Evolutionary conservation across 331 rosid genomes (phyloP).

Genomic region (Dryas integrifolia): DNA sequence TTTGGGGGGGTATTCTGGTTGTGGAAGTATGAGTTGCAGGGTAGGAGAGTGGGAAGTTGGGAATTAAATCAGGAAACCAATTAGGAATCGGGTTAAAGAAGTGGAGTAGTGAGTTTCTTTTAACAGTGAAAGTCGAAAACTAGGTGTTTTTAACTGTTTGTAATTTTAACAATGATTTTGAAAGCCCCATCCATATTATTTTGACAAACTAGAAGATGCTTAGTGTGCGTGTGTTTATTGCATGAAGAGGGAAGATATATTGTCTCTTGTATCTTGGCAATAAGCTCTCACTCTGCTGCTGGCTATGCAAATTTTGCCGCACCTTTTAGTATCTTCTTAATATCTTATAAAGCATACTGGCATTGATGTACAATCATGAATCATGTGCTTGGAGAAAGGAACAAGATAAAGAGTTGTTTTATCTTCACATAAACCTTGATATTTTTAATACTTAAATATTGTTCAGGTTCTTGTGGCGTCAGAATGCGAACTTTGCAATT

Average conservation of each 20-base stretch:
- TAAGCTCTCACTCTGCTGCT: not conserved
- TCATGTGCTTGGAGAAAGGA: not conserved
- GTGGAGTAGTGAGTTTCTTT: no score
- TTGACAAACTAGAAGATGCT: no score
- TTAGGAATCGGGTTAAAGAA: not conserved
- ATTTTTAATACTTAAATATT: not conserved
- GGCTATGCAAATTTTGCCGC: not conserved
- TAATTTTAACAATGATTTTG: no score
- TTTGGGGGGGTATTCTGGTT: no score
- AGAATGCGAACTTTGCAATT: constrained; percentile 87
- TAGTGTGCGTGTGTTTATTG: no score
- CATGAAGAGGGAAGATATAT: no score
- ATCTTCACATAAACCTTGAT: constrained; percentile 7
- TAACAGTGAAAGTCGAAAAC: not conserved
- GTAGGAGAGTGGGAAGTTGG: not conserved
- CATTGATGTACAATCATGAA: not conserved
- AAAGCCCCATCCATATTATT: no score
- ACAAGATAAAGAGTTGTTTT: not conserved
- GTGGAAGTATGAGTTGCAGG: not conserved
- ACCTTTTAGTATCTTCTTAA: not conserved
- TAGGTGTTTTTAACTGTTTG: not conserved
- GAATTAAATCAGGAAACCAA: not conserved
- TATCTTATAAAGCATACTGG: not conserved
- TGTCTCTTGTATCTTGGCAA: not conserved
- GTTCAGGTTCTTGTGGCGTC: constrained; percentile 92